phyloP scores from a whole-genome alignment of 2,329 filamentous ascomycete species.

The Esteya vermicola region DNA sequence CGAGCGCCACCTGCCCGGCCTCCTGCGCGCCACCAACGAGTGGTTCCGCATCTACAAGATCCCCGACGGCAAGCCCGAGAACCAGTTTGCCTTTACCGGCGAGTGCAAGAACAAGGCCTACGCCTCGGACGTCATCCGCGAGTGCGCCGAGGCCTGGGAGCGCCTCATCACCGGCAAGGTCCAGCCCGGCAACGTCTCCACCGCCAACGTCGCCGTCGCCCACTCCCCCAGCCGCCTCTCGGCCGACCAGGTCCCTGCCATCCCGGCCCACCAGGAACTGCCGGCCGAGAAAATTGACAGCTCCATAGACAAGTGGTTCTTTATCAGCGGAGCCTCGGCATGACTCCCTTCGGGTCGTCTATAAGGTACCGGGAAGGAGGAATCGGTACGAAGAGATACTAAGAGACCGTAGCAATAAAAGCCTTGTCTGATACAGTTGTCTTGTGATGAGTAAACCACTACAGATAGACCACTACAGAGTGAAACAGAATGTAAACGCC shows the following conservation, averaged over 20 bases:
- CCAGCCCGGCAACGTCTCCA: slow-evolving; percentile 59
- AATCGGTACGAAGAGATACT: background rate
- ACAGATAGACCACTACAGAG: background rate
- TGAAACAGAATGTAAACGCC: background rate
- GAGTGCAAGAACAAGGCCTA: slow-evolving; percentile 99
- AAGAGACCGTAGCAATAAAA: background rate
- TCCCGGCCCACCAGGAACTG: slow-evolving; percentile 70
- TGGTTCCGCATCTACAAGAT: slow-evolving; percentile 99
- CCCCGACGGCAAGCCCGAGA: slow-evolving; percentile 99
- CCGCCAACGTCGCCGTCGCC: slow-evolving; percentile 68
- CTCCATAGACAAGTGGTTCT: slow-evolving; percentile 99
- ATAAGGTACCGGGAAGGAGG: background rate
- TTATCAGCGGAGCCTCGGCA: slow-evolving; percentile 91
- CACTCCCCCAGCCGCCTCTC: slow-evolving; percentile 62
- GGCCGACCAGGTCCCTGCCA: slow-evolving; percentile 54
- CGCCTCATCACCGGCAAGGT: slow-evolving; percentile 87
- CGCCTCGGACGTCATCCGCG: slow-evolving; percentile 85
- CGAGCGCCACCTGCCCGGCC: slow-evolving; percentile 91
- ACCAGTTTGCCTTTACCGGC: slow-evolving; percentile 99
- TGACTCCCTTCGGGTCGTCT: slow-evolving; percentile 25
- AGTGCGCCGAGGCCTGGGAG: slow-evolving; percentile 96
- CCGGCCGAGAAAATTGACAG: slow-evolving; percentile 78
- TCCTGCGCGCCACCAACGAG: slow-evolving; percentile 95
- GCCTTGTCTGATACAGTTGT: too few species aligned
- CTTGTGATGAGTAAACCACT: background rate